A percentile compares a stretch with the other conserved stretches of the same genome.
Evolutionary conservation across 164 flowering plant species (phyloP).

Genomic region (Macadamia integrifolia): DNA sequence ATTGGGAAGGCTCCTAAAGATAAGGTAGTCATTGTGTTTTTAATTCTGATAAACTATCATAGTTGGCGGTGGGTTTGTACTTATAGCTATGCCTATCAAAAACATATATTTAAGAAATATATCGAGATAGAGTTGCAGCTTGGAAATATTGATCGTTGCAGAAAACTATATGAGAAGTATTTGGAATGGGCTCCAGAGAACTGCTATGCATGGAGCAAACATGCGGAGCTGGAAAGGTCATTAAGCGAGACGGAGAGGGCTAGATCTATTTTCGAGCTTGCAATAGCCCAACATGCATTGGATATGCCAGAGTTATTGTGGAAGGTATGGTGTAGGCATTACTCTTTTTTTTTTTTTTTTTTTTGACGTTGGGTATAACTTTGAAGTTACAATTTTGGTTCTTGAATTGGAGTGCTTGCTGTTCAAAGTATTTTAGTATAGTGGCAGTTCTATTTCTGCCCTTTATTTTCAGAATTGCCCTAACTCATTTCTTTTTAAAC

Average conservation of each 20-base stretch:
- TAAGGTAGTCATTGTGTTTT: conserved; percentile 44
- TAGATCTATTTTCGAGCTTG: conserved; percentile 86
- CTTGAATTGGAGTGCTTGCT: not conserved
- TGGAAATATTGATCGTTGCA: conserved; percentile 78
- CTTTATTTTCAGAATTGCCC: too few species aligned
- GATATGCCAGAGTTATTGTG: conserved; percentile 96
- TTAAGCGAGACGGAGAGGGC: conserved; percentile 78
- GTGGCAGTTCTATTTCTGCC: too few species aligned
- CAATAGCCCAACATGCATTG: conserved; percentile 80
- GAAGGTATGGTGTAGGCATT: conserved; percentile 52
- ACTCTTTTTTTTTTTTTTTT: not conserved
- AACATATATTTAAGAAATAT: conserved; percentile 88
- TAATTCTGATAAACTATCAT: not conserved
- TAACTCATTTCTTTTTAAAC: too few species aligned
- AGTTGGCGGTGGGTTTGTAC: conserved; percentile 2
- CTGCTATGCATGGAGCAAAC: conserved; percentile 97
- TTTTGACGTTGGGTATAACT: too few species aligned
- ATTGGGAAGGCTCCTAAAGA: conserved; percentile 95
- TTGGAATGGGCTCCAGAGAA: conserved; percentile 93
- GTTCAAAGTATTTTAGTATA: too few species aligned
- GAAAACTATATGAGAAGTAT: conserved; percentile 81
- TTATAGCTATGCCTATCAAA: conserved; percentile 7
- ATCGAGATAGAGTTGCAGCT: conserved; percentile 91
- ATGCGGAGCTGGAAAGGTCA: conserved; percentile 80
- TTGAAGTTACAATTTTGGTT: not conserved